Evolutionary conservation across 495 filamentous ascomycete species (phyloP).

Genomic region (Patellaria atrata): DNA sequence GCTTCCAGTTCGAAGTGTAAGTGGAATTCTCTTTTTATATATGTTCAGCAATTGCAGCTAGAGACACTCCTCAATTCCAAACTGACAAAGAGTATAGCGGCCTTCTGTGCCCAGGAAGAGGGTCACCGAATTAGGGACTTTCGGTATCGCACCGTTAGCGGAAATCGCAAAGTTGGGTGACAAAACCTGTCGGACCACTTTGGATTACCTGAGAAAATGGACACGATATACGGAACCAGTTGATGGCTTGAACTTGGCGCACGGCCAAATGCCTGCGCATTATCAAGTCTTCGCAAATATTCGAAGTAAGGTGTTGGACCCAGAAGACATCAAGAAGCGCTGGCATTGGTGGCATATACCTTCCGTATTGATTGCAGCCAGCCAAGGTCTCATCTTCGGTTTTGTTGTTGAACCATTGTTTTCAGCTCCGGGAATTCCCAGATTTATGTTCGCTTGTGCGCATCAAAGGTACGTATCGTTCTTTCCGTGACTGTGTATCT

Average conservation of each 20-base stretch:
- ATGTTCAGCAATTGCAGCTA: no score
- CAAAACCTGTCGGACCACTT: neutral
- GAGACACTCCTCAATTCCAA: no score
- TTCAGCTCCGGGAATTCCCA: slow-evolving; percentile 3
- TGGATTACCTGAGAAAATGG: neutral
- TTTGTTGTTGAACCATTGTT: slow-evolving; percentile 10
- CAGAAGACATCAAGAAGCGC: no score
- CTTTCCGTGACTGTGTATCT: neutral
- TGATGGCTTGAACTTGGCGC: no score
- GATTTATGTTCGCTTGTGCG: slow-evolving; percentile 8
- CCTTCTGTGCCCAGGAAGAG: neutral
- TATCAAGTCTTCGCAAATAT: no score
- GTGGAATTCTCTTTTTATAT: slow-evolving; percentile 1
- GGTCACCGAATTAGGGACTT: slow-evolving; percentile 5
- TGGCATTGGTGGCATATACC: slow-evolving; percentile 15
- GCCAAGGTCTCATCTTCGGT: slow-evolving; percentile 11
- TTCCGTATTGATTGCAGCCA: slow-evolving; percentile 9
- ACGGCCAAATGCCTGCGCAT: no score
- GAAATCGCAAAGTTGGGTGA: slow-evolving; percentile 1
- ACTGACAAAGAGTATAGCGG: neutral
- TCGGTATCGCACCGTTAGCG: slow-evolving; percentile 5
- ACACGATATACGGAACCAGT: no score
- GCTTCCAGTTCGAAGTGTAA: slow-evolving; percentile 14
- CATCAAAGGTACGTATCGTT: neutral
- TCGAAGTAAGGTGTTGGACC: no score